Conservation (phyloP, 306 rosid species). For the Pachyrhizus erosus region DNA sequence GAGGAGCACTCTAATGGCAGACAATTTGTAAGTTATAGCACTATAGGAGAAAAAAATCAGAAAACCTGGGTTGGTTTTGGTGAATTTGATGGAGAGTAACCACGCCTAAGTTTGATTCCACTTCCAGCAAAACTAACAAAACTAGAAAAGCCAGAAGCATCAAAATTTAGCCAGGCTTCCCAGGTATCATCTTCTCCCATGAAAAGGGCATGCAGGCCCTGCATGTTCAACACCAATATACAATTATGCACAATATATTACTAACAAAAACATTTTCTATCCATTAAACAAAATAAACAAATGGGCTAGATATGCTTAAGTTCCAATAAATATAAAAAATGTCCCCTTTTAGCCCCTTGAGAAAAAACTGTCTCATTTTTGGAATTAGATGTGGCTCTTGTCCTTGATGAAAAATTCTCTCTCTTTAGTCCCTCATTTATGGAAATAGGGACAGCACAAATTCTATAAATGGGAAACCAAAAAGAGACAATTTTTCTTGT, state of each 20-base stretch:
- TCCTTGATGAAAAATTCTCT: neutral
- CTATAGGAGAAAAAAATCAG: neutral
- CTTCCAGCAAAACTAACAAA: slow-evolving; percentile 65
- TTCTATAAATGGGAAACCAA: neutral
- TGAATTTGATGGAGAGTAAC: slow-evolving; percentile 84
- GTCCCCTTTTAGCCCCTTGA: neutral
- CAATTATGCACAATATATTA: slow-evolving; percentile 35
- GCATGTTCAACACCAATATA: slow-evolving; percentile 47
- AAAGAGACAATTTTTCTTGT: neutral
- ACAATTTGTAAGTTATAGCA: neutral
- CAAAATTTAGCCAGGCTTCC: slow-evolving; percentile 97
- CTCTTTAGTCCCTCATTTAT: neutral
- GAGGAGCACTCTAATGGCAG: slow-evolving; percentile 16
- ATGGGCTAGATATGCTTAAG: neutral
- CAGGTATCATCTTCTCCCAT: slow-evolving; percentile 92
- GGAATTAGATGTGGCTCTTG: neutral
- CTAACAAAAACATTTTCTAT: slow-evolving; percentile 29
- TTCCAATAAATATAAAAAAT: neutral
- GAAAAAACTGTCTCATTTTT: neutral
- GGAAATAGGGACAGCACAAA: neutral
- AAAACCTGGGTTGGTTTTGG: slow-evolving; percentile 85
- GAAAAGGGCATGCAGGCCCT: slow-evolving; percentile 97
- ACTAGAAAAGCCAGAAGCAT: slow-evolving; percentile 86
- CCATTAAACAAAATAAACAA: slow-evolving; percentile 23
- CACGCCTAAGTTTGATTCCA: slow-evolving; percentile 92